phyloP scores from a whole-genome alignment of 805 yeast species.

The Sugiyamaella qingdaonensis region DNA sequence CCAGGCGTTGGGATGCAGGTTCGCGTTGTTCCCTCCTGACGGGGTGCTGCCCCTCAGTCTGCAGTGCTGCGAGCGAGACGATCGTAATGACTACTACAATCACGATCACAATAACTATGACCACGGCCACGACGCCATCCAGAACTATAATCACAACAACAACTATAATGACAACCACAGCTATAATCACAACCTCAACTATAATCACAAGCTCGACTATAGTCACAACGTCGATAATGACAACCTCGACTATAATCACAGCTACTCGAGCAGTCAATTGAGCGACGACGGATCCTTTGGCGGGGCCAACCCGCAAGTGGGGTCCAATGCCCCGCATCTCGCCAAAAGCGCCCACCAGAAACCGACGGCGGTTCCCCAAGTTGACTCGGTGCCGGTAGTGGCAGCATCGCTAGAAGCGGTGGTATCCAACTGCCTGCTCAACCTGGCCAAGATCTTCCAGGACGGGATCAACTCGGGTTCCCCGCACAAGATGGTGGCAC shows the following conservation, averaged over 20 bases:
- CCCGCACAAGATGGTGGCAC: constrained; percentile 19
- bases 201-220: too few relatives aligned
- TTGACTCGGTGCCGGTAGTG: constrained; percentile 12
- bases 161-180: too few relatives aligned
- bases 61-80: not conserved
- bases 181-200: too few relatives aligned
- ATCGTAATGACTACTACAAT: not conserved
- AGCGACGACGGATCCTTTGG: too few relatives aligned
- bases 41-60: constrained; percentile 5
- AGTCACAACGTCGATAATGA: too few relatives aligned
- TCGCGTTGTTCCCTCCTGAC: constrained; percentile 2
- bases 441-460: constrained; percentile 32
- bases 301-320: too few relatives aligned
- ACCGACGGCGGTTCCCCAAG: not conserved
- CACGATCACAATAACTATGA: not conserved
- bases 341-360: too few relatives aligned
- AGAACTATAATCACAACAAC: not conserved
- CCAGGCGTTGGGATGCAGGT: constrained; percentile 4
- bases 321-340: too few relatives aligned
- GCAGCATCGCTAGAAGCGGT: constrained; percentile 22
- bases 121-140: not conserved
- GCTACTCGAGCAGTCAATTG: too few relatives aligned
- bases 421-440: constrained; percentile 30
- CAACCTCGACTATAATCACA: too few relatives aligned
- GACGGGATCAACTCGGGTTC: constrained; percentile 31